Conservation (phyloP, 768 basidiomycete species). For the Amanita muscaria region DNA sequence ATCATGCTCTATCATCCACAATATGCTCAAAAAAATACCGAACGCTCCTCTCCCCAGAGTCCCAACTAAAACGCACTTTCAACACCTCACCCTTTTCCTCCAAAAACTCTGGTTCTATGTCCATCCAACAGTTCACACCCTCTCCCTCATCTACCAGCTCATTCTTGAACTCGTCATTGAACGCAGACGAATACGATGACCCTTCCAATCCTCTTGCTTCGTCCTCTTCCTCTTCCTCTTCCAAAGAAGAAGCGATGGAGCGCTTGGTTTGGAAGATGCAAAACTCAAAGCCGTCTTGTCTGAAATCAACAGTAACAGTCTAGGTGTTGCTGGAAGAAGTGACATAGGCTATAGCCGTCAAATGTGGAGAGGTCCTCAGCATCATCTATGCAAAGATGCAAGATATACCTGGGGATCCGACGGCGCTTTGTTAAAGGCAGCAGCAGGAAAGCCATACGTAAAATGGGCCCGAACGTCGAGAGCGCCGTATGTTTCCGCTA, state of each 20-base stretch:
- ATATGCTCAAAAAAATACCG: conserved; percentile 96
- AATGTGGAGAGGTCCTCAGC: conserved; percentile 93
- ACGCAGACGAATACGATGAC: conserved; percentile 57
- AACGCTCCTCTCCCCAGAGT: conserved; percentile 85
- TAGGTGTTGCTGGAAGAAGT: conserved; percentile 41
- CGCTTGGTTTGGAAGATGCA: conserved; percentile 74
- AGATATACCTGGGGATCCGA: conserved; percentile 88
- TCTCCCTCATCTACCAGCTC: conserved; percentile 83
- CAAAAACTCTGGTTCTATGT: conserved; percentile 98
- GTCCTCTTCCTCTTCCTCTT: conserved; percentile 39
- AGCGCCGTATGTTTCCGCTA: conserved; percentile 25
- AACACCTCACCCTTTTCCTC: conserved; percentile 83
- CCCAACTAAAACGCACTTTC: conserved; percentile 91
- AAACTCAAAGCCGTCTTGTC: conserved; percentile 75
- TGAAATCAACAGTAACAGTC: conserved; percentile 57
- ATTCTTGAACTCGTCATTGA: conserved; percentile 66
- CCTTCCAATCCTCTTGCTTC: conserved; percentile 42
- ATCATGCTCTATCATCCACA: conserved; percentile 89
- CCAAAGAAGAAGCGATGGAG: conserved; percentile 78
- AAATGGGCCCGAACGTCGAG: conserved; percentile 22
- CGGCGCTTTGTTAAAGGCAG: conserved; percentile 75
- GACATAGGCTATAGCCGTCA: conserved; percentile 70
- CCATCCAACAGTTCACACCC: conserved; percentile 90
- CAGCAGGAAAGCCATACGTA: conserved; percentile 87
- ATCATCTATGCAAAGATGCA: conserved; percentile 84